Evolutionary conservation across 164 flowering plant species (phyloP).

Genomic region (Echeveria elegans): DNA sequence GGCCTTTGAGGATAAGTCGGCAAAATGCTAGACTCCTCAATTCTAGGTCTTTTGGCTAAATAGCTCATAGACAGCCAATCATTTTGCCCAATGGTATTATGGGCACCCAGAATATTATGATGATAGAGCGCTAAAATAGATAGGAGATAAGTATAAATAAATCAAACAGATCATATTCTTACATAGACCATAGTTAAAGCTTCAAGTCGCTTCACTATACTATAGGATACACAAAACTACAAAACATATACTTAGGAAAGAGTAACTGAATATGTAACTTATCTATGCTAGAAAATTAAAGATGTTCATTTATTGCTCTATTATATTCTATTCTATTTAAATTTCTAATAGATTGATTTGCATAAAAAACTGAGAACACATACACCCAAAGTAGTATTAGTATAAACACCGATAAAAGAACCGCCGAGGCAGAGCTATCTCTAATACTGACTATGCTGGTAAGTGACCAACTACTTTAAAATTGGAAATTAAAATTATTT

Average conservation of each 20-base stretch:
- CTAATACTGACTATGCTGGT: too few relatives aligned
- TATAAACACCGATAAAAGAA: too few relatives aligned
- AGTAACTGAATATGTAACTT: neutral
- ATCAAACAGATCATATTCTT: slow-evolving; percentile 21
- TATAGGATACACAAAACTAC: slow-evolving; percentile 7
- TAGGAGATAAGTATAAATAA: slow-evolving; percentile 46
- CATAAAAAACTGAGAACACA: too few relatives aligned
- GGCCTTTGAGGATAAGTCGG: slow-evolving; percentile 96
- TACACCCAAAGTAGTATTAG: too few relatives aligned
- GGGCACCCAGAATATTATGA: slow-evolving; percentile 63
- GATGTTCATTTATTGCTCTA: neutral
- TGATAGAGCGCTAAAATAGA: slow-evolving; percentile 82
- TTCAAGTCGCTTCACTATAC: too few relatives aligned
- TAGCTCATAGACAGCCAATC: slow-evolving; percentile 72
- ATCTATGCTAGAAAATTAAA: neutral
- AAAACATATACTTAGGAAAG: neutral
- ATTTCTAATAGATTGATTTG: too few relatives aligned
- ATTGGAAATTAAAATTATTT: too few relatives aligned
- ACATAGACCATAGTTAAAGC: slow-evolving; percentile 14
- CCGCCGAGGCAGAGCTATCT: too few relatives aligned
- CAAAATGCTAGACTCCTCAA: slow-evolving; percentile 68
- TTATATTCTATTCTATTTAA: too few relatives aligned
- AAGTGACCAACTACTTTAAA: too few relatives aligned
- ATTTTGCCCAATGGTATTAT: slow-evolving; percentile 69
- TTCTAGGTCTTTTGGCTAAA: slow-evolving; percentile 85